These are phyloP conservation scores for Beta lomatogona DNA, from an alignment of 179 eudicot genomes.

Conservation along the genomic window DNA sequence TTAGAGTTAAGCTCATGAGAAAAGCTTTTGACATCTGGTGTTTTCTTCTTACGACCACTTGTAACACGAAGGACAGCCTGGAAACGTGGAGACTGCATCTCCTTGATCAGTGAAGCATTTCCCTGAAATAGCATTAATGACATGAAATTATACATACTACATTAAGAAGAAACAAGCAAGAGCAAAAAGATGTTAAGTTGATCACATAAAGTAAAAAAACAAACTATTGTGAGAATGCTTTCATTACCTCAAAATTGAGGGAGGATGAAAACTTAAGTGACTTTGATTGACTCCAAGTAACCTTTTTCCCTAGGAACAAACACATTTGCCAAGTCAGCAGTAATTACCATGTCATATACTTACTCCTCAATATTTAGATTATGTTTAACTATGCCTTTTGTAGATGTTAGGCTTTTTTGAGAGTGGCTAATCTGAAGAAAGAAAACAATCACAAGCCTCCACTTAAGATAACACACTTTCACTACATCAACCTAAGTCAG, in stretches of 20 bases:
- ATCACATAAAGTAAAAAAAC: conserved; percentile 7
- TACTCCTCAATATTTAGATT: background rate
- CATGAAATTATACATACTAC: conserved; percentile 36
- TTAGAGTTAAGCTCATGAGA: conserved; percentile 98
- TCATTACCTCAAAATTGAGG: conserved; percentile 57
- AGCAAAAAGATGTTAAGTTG: conserved; percentile 4
- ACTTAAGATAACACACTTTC: background rate
- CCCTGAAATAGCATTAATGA: conserved; percentile 48
- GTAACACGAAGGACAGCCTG: conserved; percentile 88
- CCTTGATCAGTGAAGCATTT: conserved; percentile 77
- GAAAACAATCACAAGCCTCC: background rate
- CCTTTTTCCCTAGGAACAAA: conserved; percentile 47
- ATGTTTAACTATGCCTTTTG: conserved; percentile 5
- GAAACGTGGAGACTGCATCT: conserved; percentile 93
- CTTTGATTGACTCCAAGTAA: conserved; percentile 66
- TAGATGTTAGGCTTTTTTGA: background rate
- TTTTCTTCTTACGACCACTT: conserved; percentile 81
- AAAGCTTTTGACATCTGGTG: conserved; percentile 86
- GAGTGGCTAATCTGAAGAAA: background rate
- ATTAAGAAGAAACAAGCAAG: conserved; percentile 9
- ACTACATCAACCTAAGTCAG: background rate
- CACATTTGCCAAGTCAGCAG: conserved; percentile 15
- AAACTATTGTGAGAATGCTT: conserved; percentile 16
- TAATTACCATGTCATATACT: background rate
- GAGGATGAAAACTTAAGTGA: conserved; percentile 54